Percentiles rank a stretch among this genome's conserved stretches.
phyloP scores from a whole-genome alignment of 2,329 filamentous ascomycete genomes.

The Nigrograna mackinnonii region DNA sequence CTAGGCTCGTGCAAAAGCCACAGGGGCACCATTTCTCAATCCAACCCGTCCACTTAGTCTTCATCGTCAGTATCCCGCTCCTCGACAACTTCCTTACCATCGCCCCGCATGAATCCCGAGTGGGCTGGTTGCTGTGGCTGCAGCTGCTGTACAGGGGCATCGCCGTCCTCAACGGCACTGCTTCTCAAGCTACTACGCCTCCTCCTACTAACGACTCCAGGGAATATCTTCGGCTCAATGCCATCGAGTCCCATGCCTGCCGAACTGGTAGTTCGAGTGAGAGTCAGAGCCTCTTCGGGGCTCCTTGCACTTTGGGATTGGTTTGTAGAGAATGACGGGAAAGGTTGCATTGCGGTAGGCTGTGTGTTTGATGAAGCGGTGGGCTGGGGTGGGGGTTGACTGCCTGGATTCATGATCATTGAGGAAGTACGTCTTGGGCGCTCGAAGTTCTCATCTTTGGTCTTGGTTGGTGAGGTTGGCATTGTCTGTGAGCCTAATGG shows the following conservation, averaged over 20 bases:
- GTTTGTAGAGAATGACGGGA: slow-evolving; percentile 6
- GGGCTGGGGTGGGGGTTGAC: slow-evolving; percentile 23
- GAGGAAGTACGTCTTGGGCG: slow-evolving; percentile 32
- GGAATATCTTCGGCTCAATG: slow-evolving; percentile 71
- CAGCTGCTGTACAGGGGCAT: background rate
- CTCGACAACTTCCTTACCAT: slow-evolving; percentile 17
- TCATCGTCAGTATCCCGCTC: slow-evolving; percentile 21
- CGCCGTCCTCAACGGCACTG: slow-evolving; percentile 22
- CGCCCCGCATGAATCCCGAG: slow-evolving; percentile 14
- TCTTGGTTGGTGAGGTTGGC: slow-evolving; percentile 26
- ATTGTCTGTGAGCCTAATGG: slow-evolving; percentile 14
- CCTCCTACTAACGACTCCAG: slow-evolving; percentile 64
- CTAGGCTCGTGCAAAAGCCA: no score
- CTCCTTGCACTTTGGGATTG: background rate
- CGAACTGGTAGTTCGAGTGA: slow-evolving; percentile 26
- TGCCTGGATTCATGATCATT: slow-evolving; percentile 29
- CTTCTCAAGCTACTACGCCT: slow-evolving; percentile 37
- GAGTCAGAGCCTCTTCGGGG: slow-evolving; percentile 10
- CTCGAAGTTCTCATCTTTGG: slow-evolving; percentile 18
- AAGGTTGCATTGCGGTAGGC: background rate
- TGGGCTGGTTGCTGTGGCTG: slow-evolving; percentile 9
- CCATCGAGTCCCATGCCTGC: slow-evolving; percentile 43
- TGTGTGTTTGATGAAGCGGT: background rate
- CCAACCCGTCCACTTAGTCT: no score
- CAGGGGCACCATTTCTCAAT: no score